These are phyloP conservation scores for Podila epigama DNA, from an alignment of 192 early-diverging fungal genomes.

Conservation along the genomic window DNA sequence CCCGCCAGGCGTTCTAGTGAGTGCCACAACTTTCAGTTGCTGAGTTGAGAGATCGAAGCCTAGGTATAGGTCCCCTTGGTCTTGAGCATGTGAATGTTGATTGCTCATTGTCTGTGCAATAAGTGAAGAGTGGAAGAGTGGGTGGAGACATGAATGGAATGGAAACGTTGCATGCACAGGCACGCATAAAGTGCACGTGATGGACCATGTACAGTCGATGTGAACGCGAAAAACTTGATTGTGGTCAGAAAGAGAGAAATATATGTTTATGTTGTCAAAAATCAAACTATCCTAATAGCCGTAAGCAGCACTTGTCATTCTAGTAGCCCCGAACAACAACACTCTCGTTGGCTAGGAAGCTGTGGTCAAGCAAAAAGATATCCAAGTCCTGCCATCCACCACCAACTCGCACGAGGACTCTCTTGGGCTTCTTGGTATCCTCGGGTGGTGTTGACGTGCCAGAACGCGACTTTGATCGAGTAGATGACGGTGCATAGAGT, in stretches of 20 bases:
- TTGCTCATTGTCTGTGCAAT: background rate
- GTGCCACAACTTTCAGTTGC: constrained; percentile 72
- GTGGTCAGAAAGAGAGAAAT: no score
- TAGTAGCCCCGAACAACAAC: constrained; percentile 10
- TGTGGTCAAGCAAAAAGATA: constrained; percentile 66
- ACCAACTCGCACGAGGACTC: constrained; percentile 64
- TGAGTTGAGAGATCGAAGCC: constrained; percentile 83
- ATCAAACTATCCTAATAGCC: background rate
- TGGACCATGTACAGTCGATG: no score
- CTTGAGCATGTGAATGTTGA: background rate
- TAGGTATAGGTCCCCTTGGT: constrained; percentile 52
- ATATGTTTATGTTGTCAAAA: background rate
- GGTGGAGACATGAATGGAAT: no score
- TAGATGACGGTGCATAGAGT: constrained; percentile 4
- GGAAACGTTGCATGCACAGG: no score
- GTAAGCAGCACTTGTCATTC: background rate
- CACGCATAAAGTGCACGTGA: no score
- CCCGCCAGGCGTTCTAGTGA: constrained; percentile 51
- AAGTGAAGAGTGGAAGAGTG: no score
- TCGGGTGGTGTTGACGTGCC: background rate
- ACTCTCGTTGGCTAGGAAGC: constrained; percentile 24
- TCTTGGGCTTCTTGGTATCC: constrained; percentile 11
- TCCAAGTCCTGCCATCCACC: constrained; percentile 72
- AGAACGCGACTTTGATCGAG: background rate
- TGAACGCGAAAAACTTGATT: no score